A percentile compares a stretch with the other conserved stretches of the same genome.
These are phyloP conservation scores for Usnea hakonensis DNA, from an alignment of 495 filamentous ascomycete species.

Conservation along the genomic window DNA sequence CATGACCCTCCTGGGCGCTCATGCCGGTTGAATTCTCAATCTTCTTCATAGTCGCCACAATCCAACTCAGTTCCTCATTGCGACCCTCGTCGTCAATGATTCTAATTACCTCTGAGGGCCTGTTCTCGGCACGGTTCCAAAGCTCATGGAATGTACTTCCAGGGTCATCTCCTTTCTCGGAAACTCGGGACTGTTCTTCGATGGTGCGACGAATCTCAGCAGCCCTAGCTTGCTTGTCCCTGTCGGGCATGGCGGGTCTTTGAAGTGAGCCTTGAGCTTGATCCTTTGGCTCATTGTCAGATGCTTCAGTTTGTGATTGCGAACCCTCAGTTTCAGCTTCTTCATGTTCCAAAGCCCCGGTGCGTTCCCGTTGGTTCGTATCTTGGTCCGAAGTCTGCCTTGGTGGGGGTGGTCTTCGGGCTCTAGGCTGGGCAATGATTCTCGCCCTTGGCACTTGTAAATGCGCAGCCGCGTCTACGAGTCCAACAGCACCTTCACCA, in stretches of 20 bases:
- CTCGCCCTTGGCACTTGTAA: conserved; percentile 8
- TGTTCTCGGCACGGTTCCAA: conserved; percentile 45
- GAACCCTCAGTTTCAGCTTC: background rate
- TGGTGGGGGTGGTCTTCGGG: background rate
- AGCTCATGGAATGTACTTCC: conserved; percentile 45
- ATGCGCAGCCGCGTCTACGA: conserved; percentile 7
- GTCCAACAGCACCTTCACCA: conserved; percentile 17
- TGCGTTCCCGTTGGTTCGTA: background rate
- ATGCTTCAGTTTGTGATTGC: background rate
- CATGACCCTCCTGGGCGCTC: background rate
- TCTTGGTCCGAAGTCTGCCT: background rate
- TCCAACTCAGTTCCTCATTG: conserved; percentile 47
- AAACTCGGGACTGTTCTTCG: conserved; percentile 28
- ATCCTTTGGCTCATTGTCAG: background rate
- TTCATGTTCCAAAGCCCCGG: conserved; percentile 1
- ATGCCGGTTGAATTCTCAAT: conserved; percentile 12
- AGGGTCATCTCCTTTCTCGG: conserved; percentile 25
- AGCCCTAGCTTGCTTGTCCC: conserved; percentile 30
- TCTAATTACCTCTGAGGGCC: conserved; percentile 50
- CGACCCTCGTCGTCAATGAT: conserved; percentile 56
- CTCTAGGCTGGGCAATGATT: conserved; percentile 12
- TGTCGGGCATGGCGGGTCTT: conserved; percentile 23
- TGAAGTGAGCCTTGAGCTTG: background rate
- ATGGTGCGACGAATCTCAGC: conserved; percentile 34
- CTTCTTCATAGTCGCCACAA: conserved; percentile 35